phyloP scores from a whole-genome alignment of 2,329 filamentous ascomycete species.

The Knufia fluminis region DNA sequence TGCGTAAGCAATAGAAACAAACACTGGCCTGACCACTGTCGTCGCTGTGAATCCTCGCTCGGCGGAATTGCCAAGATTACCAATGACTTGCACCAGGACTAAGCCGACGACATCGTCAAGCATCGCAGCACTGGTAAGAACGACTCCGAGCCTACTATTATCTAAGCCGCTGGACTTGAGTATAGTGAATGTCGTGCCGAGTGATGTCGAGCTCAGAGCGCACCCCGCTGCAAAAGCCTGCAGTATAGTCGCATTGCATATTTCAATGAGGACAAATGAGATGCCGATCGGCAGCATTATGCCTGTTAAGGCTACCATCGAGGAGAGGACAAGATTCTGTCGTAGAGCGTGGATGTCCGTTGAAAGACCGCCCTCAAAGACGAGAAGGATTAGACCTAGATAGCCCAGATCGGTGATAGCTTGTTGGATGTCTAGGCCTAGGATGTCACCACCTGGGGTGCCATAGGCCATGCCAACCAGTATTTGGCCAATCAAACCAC shows the following conservation, averaged over 20 bases:
- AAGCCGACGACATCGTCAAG: conserved; percentile 65
- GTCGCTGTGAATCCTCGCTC: conserved; percentile 29
- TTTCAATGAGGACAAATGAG: conserved; percentile 49
- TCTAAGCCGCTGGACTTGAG: conserved; percentile 51
- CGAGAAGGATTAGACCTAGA: conserved; percentile 60
- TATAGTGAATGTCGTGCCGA: conserved; percentile 62
- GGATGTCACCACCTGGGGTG: conserved; percentile 53
- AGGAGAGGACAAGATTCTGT: conserved; percentile 52
- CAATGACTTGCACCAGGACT: conserved; percentile 68
- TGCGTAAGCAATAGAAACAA: conserved; percentile 37
- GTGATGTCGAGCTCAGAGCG: conserved; percentile 62
- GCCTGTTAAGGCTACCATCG: conserved; percentile 56
- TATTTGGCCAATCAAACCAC: conserved; percentile 63
- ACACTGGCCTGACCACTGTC: conserved; percentile 42
- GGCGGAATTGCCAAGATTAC: conserved; percentile 46
- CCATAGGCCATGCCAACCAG: conserved; percentile 63
- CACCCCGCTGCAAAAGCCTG: conserved; percentile 66
- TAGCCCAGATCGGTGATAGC: conserved; percentile 60
- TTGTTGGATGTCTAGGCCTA: conserved; percentile 44
- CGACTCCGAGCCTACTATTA: conserved; percentile 48
- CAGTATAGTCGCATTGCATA: conserved; percentile 44
- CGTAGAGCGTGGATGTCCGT: conserved; percentile 47
- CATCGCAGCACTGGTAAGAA: conserved; percentile 66
- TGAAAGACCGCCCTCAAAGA: conserved; percentile 59
- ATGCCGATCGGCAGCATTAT: conserved; percentile 55